Base-by-base conservation (phyloP, 345 rosid genomes). In the Noccaea bulbosa region DNA sequence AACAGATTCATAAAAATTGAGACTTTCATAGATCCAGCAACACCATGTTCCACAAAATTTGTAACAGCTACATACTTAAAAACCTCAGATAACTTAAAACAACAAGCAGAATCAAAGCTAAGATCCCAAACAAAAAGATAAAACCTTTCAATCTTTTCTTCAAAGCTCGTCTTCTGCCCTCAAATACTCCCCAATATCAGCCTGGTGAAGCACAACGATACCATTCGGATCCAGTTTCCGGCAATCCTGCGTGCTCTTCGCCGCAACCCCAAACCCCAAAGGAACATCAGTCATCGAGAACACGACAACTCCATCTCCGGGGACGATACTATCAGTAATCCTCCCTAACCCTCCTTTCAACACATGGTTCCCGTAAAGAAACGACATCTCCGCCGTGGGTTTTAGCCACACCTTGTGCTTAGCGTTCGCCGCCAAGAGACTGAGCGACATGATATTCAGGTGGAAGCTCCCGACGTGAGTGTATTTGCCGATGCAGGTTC, bases 301-400 rank as follows among this genome's bases (percentile, higher is more conserved):
- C 40, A 93, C 91, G 2, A 91, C 96, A 48, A 89, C 95, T 1
- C 97, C 97, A 72, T 93, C 96, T 53, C 92, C 91, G 12, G 88
- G 83, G 11, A 74, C 77, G 32, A 91, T 89, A 52, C 88, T 82
- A 44, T 91, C 96, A 6, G 96, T 93, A 64, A 91, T 89, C 87
- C 88, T 89, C 44, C 97, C 93, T 6, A 89, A 47, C 1, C 97
- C 97, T 5, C 97, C 96, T 82, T 91, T 93, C 81, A 89, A 69
- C 34, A 93, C 97, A 78, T 85, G 97, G 65, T 91, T 91, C 7
- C 97, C 95, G 35, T 93, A 93, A 75, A 89, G 73, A 78, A 89
- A 93, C 70, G 97, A 88, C 98, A 87, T 91, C 75, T 91, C 96
- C n/a, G 93, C 84, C 0, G 97, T 87, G 69, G 96, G 95, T 78